These are phyloP conservation scores for Leccinum ochraceum DNA, from an alignment of 768 basidiomycete genomes.

Conservation along the genomic window DNA sequence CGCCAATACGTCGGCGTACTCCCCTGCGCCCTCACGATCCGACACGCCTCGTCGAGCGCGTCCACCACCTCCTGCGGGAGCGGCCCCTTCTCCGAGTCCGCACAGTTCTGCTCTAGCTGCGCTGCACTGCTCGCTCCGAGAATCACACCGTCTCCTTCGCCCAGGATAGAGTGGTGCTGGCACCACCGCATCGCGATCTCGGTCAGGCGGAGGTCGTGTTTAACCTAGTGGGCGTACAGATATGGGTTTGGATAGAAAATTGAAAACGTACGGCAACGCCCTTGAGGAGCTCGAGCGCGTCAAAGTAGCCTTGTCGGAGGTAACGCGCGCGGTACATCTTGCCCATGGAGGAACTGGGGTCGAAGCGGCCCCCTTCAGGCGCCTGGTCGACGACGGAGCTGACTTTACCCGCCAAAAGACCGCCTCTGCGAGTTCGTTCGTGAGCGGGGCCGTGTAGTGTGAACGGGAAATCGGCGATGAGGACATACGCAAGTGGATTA, in stretches of 20 bases:
- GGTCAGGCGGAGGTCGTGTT: conserved; percentile 46
- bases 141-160: conserved; percentile 45
- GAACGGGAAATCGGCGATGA: background rate
- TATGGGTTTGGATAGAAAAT: background rate
- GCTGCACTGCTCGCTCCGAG: conserved; percentile 47
- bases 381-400: conserved; percentile 32
- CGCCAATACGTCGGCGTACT: conserved; percentile 41
- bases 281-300: conserved; percentile 44
- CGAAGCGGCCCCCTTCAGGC: conserved; percentile 44
- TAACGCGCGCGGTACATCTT: conserved; percentile 48
- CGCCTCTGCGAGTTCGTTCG: conserved; percentile 2
- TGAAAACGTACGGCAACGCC: conserved; percentile 38
- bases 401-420: conserved; percentile 47
- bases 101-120: conserved; percentile 46
- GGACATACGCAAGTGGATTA: conserved; percentile 51
- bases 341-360: conserved; percentile 38
- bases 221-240: conserved; percentile 21
- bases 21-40: conserved; percentile 37
- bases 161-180: conserved; percentile 54
- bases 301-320: conserved; percentile 43
- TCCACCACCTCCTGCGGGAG: conserved; percentile 53
- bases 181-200: conserved; percentile 65
- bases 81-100: conserved; percentile 52
- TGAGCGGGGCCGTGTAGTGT: background rate
- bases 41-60: conserved; percentile 51